These are phyloP conservation scores for Sphagnum magellanicum DNA, from an alignment of 228 moss, liverwort and hornwort species.

Conservation along the genomic window DNA sequence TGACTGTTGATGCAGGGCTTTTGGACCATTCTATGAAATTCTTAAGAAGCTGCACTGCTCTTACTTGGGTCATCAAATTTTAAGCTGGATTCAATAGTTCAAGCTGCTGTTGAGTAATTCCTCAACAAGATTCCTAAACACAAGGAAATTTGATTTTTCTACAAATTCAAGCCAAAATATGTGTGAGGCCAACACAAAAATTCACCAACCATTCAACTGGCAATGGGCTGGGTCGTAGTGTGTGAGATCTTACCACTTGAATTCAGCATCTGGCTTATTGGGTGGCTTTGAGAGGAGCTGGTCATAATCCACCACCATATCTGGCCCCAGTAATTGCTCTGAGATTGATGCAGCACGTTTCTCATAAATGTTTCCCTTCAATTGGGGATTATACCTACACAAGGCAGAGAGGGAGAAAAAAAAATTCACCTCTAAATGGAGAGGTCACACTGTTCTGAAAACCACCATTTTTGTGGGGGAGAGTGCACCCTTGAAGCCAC, in stretches of 20 bases:
- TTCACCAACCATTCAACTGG: neutral
- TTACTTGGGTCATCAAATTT: too few species aligned
- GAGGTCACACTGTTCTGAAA: neutral
- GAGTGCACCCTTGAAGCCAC: too few species aligned
- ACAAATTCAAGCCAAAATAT: too few species aligned
- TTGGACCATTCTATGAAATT: too few species aligned
- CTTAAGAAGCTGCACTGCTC: too few species aligned
- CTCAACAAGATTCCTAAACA: too few species aligned
- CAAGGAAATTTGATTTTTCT: too few species aligned
- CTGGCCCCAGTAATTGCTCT: constrained; percentile 64
- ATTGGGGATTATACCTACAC: constrained; percentile 53
- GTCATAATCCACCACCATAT: constrained; percentile 87
- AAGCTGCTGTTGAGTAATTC: too few species aligned
- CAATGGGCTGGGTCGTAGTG: too few species aligned
- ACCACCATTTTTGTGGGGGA: too few species aligned
- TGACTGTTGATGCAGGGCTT: neutral
- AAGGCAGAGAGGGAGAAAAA: neutral
- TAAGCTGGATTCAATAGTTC: too few species aligned
- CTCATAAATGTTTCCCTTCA: constrained; percentile 66
- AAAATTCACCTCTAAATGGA: neutral
- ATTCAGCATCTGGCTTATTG: constrained; percentile 80
- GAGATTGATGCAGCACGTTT: constrained; percentile 74
- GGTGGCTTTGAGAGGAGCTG: constrained; percentile 87
- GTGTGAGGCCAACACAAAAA: neutral
- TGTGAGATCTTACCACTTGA: constrained; percentile 60